Percentiles rank a stretch among this genome's conserved stretches.
Evolutionary conservation across 441 rosid genomes (phyloP).

Genomic region (Rhodomyrtus psidioides): DNA sequence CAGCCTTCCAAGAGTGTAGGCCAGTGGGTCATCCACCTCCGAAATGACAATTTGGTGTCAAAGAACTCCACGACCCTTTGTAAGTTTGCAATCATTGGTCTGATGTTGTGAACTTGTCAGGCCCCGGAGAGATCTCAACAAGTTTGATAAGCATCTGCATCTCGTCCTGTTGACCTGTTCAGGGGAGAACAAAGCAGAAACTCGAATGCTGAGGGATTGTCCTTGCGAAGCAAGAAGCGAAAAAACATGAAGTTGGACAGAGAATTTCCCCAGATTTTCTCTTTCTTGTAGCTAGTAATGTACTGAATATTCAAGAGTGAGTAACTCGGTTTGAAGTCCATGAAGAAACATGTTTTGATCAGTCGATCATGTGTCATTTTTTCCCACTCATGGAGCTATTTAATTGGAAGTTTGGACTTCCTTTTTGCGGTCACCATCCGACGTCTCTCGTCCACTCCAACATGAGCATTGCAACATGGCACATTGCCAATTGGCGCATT

Average conservation of each 20-base stretch:
- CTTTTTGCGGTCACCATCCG: neutral
- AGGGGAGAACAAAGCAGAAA: neutral
- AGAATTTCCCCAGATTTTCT: neutral
- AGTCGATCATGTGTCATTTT: neutral
- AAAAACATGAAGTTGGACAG: neutral
- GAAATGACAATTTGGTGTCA: neutral
- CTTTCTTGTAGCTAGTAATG: neutral
- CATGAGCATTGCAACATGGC: neutral
- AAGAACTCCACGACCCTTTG: neutral
- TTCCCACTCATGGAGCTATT: neutral
- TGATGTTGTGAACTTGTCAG: neutral
- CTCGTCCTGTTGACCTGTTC: neutral
- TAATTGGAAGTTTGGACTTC: neutral
- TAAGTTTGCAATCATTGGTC: neutral
- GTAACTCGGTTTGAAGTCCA: neutral
- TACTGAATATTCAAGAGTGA: neutral
- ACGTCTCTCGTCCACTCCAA: neutral
- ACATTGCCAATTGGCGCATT: neutral
- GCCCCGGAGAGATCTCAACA: neutral
- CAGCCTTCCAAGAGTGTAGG: neutral
- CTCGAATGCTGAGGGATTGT: neutral
- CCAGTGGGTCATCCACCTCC: neutral
- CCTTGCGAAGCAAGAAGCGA: neutral
- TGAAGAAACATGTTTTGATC: neutral
- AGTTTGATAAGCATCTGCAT: neutral